Evolutionary conservation across 2,329 filamentous ascomycete genomes (phyloP).

Genomic region (Hypomyces perniciosus): DNA sequence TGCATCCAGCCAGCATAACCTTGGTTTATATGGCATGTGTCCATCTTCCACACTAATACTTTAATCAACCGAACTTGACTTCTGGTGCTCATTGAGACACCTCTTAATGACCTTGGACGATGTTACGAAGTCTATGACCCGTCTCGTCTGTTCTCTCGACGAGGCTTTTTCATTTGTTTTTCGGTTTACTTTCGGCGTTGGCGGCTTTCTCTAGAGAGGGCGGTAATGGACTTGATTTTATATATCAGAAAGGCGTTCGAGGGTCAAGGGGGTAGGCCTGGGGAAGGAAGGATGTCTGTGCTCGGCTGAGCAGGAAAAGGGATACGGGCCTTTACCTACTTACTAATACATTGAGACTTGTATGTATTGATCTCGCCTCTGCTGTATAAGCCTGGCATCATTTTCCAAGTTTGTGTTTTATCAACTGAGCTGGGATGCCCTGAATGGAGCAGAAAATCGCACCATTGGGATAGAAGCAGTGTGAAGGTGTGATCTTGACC

Average conservation of each 20-base stretch:
- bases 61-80: slow-evolving; percentile 1
- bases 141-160: slow-evolving; percentile 9
- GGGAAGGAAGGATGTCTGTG: background rate
- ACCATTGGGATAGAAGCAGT: background rate
- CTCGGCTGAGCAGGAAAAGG: background rate
- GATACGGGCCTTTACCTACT: background rate
- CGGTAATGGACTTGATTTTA: slow-evolving; percentile 14
- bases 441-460: background rate
- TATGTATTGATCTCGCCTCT: slow-evolving; percentile 10
- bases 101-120: slow-evolving; percentile 5
- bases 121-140: slow-evolving; percentile 15
- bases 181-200: slow-evolving; percentile 18
- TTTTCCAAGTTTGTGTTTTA: background rate
- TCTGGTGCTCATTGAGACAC: background rate
- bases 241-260: slow-evolving; percentile 10
- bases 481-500: slow-evolving; percentile 4
- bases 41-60: background rate
- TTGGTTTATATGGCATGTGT: background rate
- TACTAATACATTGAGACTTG: slow-evolving; percentile 12
- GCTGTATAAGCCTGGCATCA: slow-evolving; percentile 1
- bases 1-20: no score
- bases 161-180: slow-evolving; percentile 10
- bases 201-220: slow-evolving; percentile 14
- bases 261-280: slow-evolving; percentile 2
- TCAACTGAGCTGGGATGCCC: background rate